Evolutionary conservation across 1,284 basidiomycete species (phyloP).

Genomic region (Cystobasidium slooffiae): DNA sequence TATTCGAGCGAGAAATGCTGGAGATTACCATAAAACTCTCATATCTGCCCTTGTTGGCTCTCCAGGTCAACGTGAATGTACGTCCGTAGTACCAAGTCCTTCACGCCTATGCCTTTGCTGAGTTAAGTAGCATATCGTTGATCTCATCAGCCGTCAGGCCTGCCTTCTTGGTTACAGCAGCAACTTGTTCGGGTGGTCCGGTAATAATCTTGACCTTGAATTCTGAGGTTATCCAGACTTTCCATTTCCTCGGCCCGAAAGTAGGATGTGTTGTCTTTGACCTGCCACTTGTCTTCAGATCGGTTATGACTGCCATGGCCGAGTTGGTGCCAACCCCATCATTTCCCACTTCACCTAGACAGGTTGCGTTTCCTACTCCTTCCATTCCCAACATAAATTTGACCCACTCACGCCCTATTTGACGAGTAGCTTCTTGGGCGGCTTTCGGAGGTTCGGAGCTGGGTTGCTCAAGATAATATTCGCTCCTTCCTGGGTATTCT

Average conservation of each 20-base stretch:
- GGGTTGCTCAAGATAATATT: not conserved
- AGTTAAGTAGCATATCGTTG: not conserved
- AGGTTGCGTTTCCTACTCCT: slow-evolving; percentile 1
- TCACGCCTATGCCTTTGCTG: not conserved
- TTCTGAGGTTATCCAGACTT: not conserved
- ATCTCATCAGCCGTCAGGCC: not conserved
- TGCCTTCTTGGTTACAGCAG: not conserved
- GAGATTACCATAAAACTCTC: not conserved
- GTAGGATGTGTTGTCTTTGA: not conserved
- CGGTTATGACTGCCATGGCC: not conserved
- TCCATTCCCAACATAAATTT: not conserved
- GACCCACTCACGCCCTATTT: slow-evolving; percentile 3
- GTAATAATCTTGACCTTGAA: not conserved
- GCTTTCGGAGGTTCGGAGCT: not conserved
- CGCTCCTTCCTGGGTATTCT: not conserved
- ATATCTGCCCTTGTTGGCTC: not conserved
- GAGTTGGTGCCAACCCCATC: not conserved
- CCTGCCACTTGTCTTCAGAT: not conserved
- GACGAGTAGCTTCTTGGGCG: not conserved
- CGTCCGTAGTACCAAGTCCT: not conserved
- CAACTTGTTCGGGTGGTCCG: not conserved
- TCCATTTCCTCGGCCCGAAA: not conserved
- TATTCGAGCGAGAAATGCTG: not conserved
- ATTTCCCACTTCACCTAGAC: not conserved
- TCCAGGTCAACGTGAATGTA: not conserved